Conservation (phyloP, 805 yeast genomes). For the Aciculoconidium aculeatum region DNA sequence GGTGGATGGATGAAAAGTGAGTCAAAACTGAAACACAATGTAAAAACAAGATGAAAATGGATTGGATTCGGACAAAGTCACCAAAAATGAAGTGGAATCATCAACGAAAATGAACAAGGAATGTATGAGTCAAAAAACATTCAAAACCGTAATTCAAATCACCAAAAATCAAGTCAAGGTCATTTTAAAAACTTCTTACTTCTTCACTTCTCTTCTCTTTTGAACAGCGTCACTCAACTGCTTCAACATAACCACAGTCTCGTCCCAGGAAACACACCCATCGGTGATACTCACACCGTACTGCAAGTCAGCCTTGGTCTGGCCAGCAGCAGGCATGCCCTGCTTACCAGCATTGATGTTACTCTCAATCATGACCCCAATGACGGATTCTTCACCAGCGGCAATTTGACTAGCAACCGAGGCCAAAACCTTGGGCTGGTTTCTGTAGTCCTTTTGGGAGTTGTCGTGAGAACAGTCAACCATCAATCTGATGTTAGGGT, state of each 20-base stretch:
- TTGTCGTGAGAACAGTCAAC: constrained; percentile 98
- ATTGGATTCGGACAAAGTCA: too few species aligned
- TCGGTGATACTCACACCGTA: constrained; percentile 97
- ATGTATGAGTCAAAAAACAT: too few species aligned
- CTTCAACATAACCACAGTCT: constrained; percentile 75
- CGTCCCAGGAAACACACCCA: constrained; percentile 91
- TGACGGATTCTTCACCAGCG: constrained; percentile 71
- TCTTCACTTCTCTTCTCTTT: constrained; percentile 54
- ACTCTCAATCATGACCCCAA: constrained; percentile 95
- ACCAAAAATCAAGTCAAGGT: too few species aligned
- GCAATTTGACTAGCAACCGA: constrained; percentile 78
- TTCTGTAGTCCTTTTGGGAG: constrained; percentile 87
- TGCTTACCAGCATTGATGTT: constrained; percentile 91
- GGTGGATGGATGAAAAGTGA: too few species aligned
- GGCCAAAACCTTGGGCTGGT: constrained; percentile 89
- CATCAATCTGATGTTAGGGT: constrained; percentile 63
- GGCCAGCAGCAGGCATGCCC: constrained; percentile 53
- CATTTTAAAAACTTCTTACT: constrained; percentile 1
- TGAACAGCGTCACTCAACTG: constrained; percentile 79
- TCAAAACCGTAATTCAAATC: too few species aligned
- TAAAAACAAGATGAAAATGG: neutral
- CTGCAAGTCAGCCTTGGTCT: constrained; percentile 55
- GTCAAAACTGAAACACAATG: too few species aligned
- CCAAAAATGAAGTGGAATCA: too few species aligned
- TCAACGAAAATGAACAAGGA: too few species aligned